Evolutionary conservation across 2,329 filamentous ascomycete genomes (phyloP).

Genomic region (Stemphylium lycopersici): DNA sequence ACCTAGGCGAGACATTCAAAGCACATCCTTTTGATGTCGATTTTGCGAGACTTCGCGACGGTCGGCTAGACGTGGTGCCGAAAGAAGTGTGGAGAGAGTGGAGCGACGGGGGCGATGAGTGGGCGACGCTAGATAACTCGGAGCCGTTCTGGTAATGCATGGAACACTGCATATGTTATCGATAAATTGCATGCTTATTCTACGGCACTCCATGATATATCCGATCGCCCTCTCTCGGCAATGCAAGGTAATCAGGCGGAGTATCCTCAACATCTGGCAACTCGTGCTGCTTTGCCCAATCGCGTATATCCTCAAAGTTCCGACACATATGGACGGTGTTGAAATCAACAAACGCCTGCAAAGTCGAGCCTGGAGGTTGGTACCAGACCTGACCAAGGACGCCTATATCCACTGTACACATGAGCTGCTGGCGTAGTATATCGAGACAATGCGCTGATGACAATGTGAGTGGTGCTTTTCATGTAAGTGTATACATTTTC

Average conservation of each 20-base stretch:
- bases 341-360: constrained; percentile 65
- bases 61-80: constrained; percentile 12
- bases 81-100: constrained; percentile 18
- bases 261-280: constrained; percentile 41
- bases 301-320: constrained; percentile 60
- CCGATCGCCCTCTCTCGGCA: constrained; percentile 43
- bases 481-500: not conserved
- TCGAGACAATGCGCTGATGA: constrained; percentile 63
- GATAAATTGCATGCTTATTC: not conserved
- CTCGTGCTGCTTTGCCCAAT: constrained; percentile 63
- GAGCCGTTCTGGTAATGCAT: constrained; percentile 14
- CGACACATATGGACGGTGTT: constrained; percentile 65
- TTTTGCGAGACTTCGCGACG: constrained; percentile 14
- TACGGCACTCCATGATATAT: constrained; percentile 25
- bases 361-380: constrained; percentile 54
- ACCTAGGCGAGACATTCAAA: not conserved
- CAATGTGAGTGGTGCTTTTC: constrained; percentile 2
- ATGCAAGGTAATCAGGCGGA: constrained; percentile 51
- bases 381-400: constrained; percentile 68
- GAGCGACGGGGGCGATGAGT: constrained; percentile 17
- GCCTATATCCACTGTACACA: constrained; percentile 66
- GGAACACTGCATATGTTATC: not conserved
- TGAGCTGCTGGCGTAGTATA: constrained; percentile 66
- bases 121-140: constrained; percentile 14
- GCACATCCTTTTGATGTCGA: constrained; percentile 12